Percentiles rank a stretch among this genome's conserved stretches.
Conservation (phyloP, 345 rosid genomes). For the Linum trigynum region DNA sequence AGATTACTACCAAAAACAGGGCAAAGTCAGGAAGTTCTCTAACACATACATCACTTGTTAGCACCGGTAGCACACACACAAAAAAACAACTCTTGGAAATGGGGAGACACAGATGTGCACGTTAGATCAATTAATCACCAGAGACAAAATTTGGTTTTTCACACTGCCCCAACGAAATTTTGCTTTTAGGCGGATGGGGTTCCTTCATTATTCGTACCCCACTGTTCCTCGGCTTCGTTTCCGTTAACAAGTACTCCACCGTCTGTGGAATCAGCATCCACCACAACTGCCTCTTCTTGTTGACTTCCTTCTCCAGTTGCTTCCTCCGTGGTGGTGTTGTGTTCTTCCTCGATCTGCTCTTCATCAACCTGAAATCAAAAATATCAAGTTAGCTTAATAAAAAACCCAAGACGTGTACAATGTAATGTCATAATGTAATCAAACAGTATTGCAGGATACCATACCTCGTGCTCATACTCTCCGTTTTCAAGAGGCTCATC, state of each 20-base stretch:
- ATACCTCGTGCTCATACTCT: slow-evolving; percentile 64
- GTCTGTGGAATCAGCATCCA: slow-evolving; percentile 67
- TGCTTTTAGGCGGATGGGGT: slow-evolving; percentile 2
- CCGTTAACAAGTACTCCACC: slow-evolving; percentile 3
- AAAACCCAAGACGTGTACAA: not conserved
- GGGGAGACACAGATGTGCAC: not conserved
- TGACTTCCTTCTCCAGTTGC: slow-evolving; percentile 63
- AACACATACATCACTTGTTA: not conserved
- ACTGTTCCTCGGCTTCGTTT: slow-evolving; percentile 2
- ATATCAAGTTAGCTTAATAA: not conserved
- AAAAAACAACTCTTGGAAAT: not conserved
- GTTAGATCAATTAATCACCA: slow-evolving; percentile 1
- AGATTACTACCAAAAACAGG: not conserved
- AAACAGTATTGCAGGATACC: not conserved
- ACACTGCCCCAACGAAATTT: not conserved
- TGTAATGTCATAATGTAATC: not conserved
- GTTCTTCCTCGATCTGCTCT: slow-evolving; percentile 52
- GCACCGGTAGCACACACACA: no score
- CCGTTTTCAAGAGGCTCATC: slow-evolving; percentile 86
- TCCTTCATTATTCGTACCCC: slow-evolving; percentile 3
- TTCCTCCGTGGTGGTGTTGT: slow-evolving; percentile 32
- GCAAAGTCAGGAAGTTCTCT: not conserved
- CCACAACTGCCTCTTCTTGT: slow-evolving; percentile 53
- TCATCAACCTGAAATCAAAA: slow-evolving; percentile 14
- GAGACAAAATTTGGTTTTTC: not conserved